A percentile compares a stretch with the other conserved stretches of the same genome.
phyloP scores from a whole-genome alignment of 495 filamentous ascomycete species.

The Ramalina intermedia region DNA sequence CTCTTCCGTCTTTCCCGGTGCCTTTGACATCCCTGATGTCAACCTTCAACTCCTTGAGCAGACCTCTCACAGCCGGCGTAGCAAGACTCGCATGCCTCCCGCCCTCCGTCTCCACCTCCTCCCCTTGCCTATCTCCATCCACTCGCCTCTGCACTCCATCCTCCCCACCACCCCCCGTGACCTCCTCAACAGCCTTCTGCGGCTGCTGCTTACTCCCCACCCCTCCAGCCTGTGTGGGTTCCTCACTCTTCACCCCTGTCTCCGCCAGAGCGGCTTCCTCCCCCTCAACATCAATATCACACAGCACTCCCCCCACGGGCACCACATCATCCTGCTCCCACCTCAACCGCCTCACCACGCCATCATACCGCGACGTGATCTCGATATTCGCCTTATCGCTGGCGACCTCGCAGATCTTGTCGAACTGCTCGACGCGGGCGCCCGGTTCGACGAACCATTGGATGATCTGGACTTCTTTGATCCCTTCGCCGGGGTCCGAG shows the following conservation, averaged over 20 bases:
- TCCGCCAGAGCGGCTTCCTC: conserved; percentile 40
- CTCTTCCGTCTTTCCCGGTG: conserved; percentile 82
- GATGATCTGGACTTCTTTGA: conserved; percentile 95
- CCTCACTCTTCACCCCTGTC: conserved; percentile 25
- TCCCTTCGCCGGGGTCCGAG: conserved; percentile 96
- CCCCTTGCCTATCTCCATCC: background rate
- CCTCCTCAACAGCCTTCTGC: conserved; percentile 15
- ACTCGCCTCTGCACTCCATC: background rate
- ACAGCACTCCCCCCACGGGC: conserved; percentile 68
- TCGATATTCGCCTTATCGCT: conserved; percentile 98
- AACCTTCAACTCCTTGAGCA: conserved; percentile 62
- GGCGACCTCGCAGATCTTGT: conserved; percentile 93
- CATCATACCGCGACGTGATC: conserved; percentile 90
- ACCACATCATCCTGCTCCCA: conserved; percentile 95
- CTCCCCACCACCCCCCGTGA: conserved; percentile 1
- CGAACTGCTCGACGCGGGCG: conserved; percentile 93
- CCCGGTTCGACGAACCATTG: conserved; percentile 99
- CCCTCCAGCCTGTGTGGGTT: conserved; percentile 16
- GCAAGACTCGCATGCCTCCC: conserved; percentile 55
- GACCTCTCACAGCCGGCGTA: conserved; percentile 82
- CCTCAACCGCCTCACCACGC: conserved; percentile 89
- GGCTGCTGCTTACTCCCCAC: conserved; percentile 12
- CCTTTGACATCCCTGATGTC: conserved; percentile 64
- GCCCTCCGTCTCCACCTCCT: too few species aligned
- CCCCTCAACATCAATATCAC: conserved; percentile 36